Evolutionary conservation across 352 stramenopile species (phyloP).

Genomic region (Globisporangium spiculum): DNA sequence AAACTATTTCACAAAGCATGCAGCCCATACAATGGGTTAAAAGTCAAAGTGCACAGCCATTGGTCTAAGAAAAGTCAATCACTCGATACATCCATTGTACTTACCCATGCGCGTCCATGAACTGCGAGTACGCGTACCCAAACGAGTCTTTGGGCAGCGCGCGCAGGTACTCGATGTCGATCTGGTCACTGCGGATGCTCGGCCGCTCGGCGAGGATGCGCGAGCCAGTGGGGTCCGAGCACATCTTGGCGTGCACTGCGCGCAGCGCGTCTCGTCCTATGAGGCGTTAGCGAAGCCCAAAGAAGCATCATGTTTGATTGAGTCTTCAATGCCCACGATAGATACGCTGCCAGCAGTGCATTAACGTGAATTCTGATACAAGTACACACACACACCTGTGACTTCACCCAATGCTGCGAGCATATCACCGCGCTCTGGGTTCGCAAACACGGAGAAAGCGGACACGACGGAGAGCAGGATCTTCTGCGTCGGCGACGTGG

Average conservation of each 20-base stretch:
- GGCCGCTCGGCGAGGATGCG: constrained; percentile 89
- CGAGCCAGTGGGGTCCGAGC: constrained; percentile 71
- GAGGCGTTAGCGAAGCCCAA: background rate
- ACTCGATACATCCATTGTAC: background rate
- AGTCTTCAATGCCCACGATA: too few species aligned
- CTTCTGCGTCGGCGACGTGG: constrained; percentile 84
- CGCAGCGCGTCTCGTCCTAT: constrained; percentile 79
- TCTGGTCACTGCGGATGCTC: constrained; percentile 68
- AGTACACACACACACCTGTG: constrained; percentile 51
- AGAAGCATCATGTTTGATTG: background rate
- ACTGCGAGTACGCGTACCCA: constrained; percentile 87
- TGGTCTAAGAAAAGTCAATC: too few species aligned
- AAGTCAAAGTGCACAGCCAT: too few species aligned
- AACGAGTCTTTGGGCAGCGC: constrained; percentile 81
- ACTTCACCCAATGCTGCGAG: constrained; percentile 94
- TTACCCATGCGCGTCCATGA: constrained; percentile 87
- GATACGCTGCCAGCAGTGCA: too few species aligned
- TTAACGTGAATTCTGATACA: background rate
- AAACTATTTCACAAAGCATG: too few species aligned
- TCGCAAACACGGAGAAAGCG: constrained; percentile 84
- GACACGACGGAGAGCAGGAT: constrained; percentile 84
- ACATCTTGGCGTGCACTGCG: constrained; percentile 85
- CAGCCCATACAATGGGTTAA: too few species aligned
- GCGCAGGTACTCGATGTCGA: constrained; percentile 70
- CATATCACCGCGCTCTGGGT: constrained; percentile 95